A percentile compares a stretch with the other conserved stretches of the same genome.
phyloP scores from a whole-genome alignment of 2,329 filamentous ascomycete species.

The Microdochium bolleyi region DNA sequence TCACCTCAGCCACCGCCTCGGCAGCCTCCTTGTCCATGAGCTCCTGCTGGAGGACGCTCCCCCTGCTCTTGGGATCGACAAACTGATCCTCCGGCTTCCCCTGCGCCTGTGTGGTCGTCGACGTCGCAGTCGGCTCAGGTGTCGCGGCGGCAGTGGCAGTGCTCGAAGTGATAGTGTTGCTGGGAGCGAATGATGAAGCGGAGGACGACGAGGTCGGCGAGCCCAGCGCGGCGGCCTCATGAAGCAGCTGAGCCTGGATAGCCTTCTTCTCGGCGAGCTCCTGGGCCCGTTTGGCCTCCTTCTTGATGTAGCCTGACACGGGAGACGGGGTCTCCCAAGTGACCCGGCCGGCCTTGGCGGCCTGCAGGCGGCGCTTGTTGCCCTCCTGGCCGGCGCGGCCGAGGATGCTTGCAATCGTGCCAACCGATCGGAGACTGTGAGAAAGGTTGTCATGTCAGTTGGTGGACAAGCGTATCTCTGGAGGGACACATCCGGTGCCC shows the following conservation, averaged over 20 bases:
- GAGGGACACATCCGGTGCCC: neutral
- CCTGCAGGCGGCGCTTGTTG: constrained; percentile 55
- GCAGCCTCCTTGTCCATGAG: neutral
- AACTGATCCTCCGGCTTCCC: neutral
- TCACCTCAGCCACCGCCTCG: neutral
- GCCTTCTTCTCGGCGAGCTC: neutral
- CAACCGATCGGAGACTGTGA: constrained; percentile 67
- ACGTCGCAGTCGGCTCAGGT: neutral
- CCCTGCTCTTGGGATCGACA: neutral
- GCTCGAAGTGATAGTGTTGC: too few relatives aligned
- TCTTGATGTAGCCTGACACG: neutral
- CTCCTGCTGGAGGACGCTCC: neutral
- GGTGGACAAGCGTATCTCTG: too few relatives aligned
- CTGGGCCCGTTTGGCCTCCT: neutral
- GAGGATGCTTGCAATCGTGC: constrained; percentile 76
- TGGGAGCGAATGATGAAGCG: neutral
- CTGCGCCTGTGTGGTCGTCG: neutral
- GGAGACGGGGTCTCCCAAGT: constrained; percentile 45
- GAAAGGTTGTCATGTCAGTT: neutral
- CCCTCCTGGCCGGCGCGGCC: constrained; percentile 78
- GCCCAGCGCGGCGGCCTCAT: neutral
- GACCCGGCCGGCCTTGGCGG: constrained; percentile 54
- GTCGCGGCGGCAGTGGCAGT: too few relatives aligned
- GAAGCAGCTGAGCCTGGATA: neutral
- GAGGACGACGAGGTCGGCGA: neutral